Evolutionary conservation across 352 stramenopile genomes (phyloP), one percentile per base, ranked within the genome.

Genomic region (Globisporangium iwayamae): DNA sequence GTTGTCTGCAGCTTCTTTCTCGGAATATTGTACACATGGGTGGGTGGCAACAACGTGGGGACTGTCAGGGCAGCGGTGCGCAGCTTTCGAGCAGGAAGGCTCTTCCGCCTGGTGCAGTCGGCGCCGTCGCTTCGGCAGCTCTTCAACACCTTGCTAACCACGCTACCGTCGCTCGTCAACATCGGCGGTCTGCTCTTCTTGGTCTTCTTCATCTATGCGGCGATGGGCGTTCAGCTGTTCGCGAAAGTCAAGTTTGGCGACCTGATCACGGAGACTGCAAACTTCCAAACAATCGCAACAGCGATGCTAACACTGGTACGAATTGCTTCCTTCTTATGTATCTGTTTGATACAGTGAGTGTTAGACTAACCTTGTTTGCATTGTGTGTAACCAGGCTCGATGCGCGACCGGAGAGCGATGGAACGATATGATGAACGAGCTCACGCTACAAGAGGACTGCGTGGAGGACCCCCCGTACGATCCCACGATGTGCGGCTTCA

Each of bases 321-420:
- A 41, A 22, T 63, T 41, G 20, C 63, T 11, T 41, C 10, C 43
- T 22, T 51, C 28, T 41, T 18, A 25, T 41, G 2, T 39, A 28
- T 5, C n/a, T 41, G 28, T 18, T 61, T 5, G 7, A 13, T 28
- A 28, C 25, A 28, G 18, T 58, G n/a, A n/a, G 47, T 11, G 28
- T 38, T 14, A 8, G 20, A 22, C 25, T 50, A 2, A 32, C n/a
- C 7, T 66, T 8, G 41, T 28, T 68, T 81, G 87, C 59, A 32
- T 77, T 56, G 61, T 72, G 10, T 62, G 5, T 9, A 0, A 9
- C 89, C 75, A 97, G 65, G 65, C 97, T 59, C 81, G 90, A 25
- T 97, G 95, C 62, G 81, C 90, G 22, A 98, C 94, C 1, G 94
- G 94, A 14, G 93, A 98, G 67, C 81, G 81, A 14, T 98, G 93